Percentiles rank a stretch among this genome's conserved stretches.
phyloP scores from a whole-genome alignment of 2,329 filamentous ascomycete species.

The Arthrobotrys sphaeroides region DNA sequence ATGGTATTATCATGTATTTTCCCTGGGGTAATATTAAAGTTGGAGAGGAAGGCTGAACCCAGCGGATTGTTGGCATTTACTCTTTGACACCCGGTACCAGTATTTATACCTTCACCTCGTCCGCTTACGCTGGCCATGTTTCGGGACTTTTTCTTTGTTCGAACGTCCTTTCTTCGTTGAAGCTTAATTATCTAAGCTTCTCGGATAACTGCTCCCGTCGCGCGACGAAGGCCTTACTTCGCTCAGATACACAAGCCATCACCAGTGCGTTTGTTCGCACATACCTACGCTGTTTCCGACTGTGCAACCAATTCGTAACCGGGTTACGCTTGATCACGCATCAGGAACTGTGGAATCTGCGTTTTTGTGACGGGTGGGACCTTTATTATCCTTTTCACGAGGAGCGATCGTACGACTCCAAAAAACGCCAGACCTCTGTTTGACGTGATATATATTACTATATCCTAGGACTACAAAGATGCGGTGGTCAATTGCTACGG shows the following conservation, averaged over 20 bases:
- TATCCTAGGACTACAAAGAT: background rate
- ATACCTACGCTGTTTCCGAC: background rate
- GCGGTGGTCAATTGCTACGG: constrained; percentile 17
- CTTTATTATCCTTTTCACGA: background rate
- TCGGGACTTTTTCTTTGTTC: background rate
- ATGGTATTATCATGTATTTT: background rate
- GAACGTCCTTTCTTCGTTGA: background rate
- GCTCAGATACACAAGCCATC: background rate
- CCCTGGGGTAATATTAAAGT: background rate
- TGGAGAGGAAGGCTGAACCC: constrained; percentile 5
- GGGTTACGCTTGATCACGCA: background rate
- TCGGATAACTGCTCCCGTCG: too few relatives aligned
- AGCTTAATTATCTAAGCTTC: background rate
- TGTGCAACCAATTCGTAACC: background rate
- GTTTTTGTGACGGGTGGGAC: too few relatives aligned
- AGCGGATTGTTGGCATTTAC: background rate
- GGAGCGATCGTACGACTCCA: background rate
- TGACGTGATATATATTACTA: constrained; percentile 6
- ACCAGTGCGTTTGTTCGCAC: background rate
- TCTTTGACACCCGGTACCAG: background rate
- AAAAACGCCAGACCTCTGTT: background rate
- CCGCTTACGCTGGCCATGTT: background rate
- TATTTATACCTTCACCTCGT: constrained; percentile 30
- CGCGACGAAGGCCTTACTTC: constrained; percentile 7
- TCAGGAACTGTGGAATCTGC: background rate